Evolutionary conservation across 2,329 filamentous ascomycete species (phyloP).

Genomic region (Coniochaeta prunicola): DNA sequence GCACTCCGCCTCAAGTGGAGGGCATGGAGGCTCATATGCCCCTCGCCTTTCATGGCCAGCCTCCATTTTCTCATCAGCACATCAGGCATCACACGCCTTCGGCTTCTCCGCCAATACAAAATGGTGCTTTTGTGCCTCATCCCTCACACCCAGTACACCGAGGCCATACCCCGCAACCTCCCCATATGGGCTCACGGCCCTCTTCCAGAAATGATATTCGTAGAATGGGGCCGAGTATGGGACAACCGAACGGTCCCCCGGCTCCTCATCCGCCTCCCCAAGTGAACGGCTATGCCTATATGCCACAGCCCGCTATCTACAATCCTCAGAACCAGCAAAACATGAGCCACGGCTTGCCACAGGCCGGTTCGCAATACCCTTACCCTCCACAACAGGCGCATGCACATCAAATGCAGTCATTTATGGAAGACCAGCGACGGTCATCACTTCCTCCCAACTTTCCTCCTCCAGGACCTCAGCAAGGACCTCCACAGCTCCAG

Average conservation of each 20-base stretch:
- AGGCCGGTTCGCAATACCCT: slow-evolving; percentile 27
- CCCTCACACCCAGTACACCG: slow-evolving; percentile 42
- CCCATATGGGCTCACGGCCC: slow-evolving; percentile 66
- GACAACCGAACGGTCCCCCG: slow-evolving; percentile 52
- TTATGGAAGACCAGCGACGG: slow-evolving; percentile 69
- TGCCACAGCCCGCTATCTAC: slow-evolving; percentile 81
- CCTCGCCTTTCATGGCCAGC: slow-evolving; percentile 61
- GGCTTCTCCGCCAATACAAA: slow-evolving; percentile 80
- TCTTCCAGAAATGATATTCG: slow-evolving; percentile 74
- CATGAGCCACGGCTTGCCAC: slow-evolving; percentile 29
- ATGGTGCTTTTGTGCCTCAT: slow-evolving; percentile 62
- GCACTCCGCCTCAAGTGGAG: slow-evolving; percentile 62
- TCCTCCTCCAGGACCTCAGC: slow-evolving; percentile 48
- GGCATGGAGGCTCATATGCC: slow-evolving; percentile 52
- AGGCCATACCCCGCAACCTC: slow-evolving; percentile 75
- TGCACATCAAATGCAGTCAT: slow-evolving; percentile 53
- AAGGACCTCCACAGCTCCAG: slow-evolving; percentile 32
- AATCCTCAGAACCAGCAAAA: slow-evolving; percentile 48
- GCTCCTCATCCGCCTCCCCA: slow-evolving; percentile 48
- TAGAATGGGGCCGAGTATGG: slow-evolving; percentile 67
- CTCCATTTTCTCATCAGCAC: slow-evolving; percentile 58
- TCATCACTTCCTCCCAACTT: slow-evolving; percentile 65
- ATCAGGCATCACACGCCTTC: slow-evolving; percentile 78
- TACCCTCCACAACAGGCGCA: slow-evolving; percentile 26
- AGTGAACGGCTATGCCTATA: slow-evolving; percentile 71